Evolutionary conservation across 2,329 filamentous ascomycete species (phyloP).

Genomic region (Bipolaris gigantea): DNA sequence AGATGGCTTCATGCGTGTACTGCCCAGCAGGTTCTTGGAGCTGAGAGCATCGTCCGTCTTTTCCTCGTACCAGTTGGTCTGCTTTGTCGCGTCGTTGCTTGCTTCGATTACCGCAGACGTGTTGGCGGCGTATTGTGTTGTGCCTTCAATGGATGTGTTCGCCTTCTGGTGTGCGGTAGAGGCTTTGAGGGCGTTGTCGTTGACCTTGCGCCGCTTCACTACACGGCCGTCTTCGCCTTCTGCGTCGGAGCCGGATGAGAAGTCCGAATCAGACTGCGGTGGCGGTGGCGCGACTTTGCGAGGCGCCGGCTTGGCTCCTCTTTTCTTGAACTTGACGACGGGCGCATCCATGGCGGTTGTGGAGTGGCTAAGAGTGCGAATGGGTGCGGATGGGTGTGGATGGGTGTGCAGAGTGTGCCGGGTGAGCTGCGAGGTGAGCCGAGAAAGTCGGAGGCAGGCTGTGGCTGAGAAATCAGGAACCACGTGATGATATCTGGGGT

Average conservation of each 20-base stretch:
- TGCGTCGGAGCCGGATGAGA: constrained; percentile 73
- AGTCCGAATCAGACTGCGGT: constrained; percentile 57
- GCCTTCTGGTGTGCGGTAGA: constrained; percentile 59
- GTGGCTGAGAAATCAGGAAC: constrained; percentile 28
- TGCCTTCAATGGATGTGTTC: constrained; percentile 42
- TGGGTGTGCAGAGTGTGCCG: not conserved
- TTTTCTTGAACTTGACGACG: constrained; percentile 81
- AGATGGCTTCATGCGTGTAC: constrained; percentile 50
- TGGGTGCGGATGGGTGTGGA: not conserved
- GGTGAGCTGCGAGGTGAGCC: constrained; percentile 1
- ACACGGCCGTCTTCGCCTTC: constrained; percentile 66
- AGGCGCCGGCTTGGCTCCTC: constrained; percentile 73
- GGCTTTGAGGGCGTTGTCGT: constrained; percentile 65
- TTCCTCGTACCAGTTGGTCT: constrained; percentile 87
- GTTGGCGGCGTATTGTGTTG: constrained; percentile 63
- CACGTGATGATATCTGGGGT: constrained; percentile 18
- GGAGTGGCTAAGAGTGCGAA: not conserved
- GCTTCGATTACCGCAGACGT: constrained; percentile 63
- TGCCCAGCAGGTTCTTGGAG: constrained; percentile 62
- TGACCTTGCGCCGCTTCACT: constrained; percentile 78
- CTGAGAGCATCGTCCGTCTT: constrained; percentile 55
- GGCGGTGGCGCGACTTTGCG: constrained; percentile 84
- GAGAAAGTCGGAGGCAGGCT: constrained; percentile 29
- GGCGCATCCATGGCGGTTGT: constrained; percentile 49
- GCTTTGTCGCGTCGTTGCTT: constrained; percentile 86